Base-by-base conservation (phyloP, 2,329 filamentous ascomycete genomes). In the Neocucurbitaria cava region DNA sequence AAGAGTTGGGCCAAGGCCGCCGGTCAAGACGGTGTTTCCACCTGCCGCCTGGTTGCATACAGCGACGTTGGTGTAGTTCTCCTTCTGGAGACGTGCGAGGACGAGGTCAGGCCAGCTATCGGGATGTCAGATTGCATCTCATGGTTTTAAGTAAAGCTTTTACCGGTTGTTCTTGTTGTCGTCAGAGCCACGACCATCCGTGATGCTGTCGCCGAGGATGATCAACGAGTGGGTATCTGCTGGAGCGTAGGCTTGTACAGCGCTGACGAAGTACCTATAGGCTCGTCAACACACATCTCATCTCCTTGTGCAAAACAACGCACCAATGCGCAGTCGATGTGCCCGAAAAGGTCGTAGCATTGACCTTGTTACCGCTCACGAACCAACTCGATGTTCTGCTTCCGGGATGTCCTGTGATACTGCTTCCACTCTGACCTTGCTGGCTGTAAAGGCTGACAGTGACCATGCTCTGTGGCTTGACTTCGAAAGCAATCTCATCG, bases 31-130 rank as follows among this genome's bases (percentile, higher is more conserved):
- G 0, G 85, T 77, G 71, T 90, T 90, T 9, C 87, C 87, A 36
- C 87, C 87, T 0, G 87, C 87, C 2, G 86, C 87, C 72, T 89
- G 84, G 74, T 89, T 89, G 58, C 82, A 78, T 7, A 89, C 75
- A 11, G 81, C 81, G 44, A 89, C 79, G 58, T 82, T 26, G 73
- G 76, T 44, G 82, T 80, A n/a, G 69, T 59, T 21, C 67, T 66
- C 45, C 6, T 31, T 44, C 59, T 60, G 79, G 66, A 64, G 84
- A 79, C 77, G 87, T 74, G 50, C 78, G 44, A 68, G 61, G 21
- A 72, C 56, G 3, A 69, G 64, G 33, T 74, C 70, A 1, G 71
- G 70, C 71, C 71, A 75, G 67, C 81, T 82, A 61, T 87, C 82
- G 71, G 88, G 87, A 18, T 67, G 69, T 88, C 82, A 21, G 82